Evolutionary conservation across 176 grass and related monocot genomes (phyloP), one percentile per base, ranked within the genome.

Genomic region (Alopecurus myosuroides): DNA sequence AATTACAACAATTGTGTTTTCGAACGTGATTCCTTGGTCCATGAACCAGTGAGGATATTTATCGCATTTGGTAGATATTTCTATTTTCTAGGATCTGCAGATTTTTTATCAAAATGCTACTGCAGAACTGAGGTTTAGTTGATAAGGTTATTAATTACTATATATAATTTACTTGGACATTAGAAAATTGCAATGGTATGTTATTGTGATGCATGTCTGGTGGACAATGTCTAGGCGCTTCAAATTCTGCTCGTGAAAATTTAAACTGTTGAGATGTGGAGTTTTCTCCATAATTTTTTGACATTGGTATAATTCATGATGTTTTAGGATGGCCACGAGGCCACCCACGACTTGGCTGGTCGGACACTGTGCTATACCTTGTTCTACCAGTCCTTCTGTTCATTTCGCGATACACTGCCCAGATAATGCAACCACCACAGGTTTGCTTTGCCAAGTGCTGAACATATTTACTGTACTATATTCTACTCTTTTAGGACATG

Each of bases 261-360:
- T n/a, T n/a, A n/a, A n/a, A n/a, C n/a, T n/a, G n/a, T n/a, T n/a
- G n/a, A n/a, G n/a, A n/a, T n/a, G n/a, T n/a, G n/a, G n/a, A n/a
- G n/a, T n/a, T n/a, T n/a, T n/a, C n/a, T n/a, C n/a, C n/a, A n/a
- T n/a, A n/a, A 76, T 82, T 64, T 11, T 82, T 31, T 70, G 39
- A 85, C 82, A 31, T 36, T 7, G 28, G 1, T 85, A 37, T 73
- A 58, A 50, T 67, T 85, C 13, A 48, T 85, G 22, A 82, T 91
- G 13, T 60, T 86, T 49, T 88, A 98, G 95, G 95, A 98, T 74
- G 95, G 95, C 34, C 90, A 50, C 49, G 95, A 70, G 95, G 95
- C 34, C 90, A 98, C 85, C 95, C 95, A 82, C 95, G 93, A 50
- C 90, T 98, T 88, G 95, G 95, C 41, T 98, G 95, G 95, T 93